Conservation (phyloP, 768 basidiomycete genomes). For the Rhodocollybia butyracea region DNA sequence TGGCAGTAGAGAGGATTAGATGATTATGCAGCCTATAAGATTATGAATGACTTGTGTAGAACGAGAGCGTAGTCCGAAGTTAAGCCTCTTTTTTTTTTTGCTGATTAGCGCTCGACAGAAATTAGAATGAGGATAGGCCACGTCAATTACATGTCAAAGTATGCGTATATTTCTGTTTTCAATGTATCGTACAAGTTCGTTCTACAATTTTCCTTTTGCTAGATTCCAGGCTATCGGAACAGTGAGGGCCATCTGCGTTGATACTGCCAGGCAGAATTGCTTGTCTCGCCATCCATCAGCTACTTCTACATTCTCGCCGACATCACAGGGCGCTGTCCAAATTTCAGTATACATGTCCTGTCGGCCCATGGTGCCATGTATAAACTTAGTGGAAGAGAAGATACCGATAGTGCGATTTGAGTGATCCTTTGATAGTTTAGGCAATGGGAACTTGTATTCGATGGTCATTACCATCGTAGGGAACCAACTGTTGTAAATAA, state of each 20-base stretch:
- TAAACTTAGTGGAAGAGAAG: slow-evolving; percentile 49
- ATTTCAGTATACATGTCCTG: slow-evolving; percentile 61
- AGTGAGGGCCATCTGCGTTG: slow-evolving; percentile 58
- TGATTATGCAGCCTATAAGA: too few species aligned
- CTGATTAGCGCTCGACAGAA: too few species aligned
- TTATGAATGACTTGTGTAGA: too few species aligned
- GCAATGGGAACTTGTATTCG: slow-evolving; percentile 63
- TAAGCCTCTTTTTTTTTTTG: too few species aligned
- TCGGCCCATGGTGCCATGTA: slow-evolving; percentile 50
- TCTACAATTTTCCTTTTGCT: neutral
- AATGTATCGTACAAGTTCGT: too few species aligned
- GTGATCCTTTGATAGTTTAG: slow-evolving; percentile 34
- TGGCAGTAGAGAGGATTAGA: too few species aligned
- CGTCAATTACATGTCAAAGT: too few species aligned
- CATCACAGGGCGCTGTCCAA: slow-evolving; percentile 61
- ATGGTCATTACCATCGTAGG: slow-evolving; percentile 60
- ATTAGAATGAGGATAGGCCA: too few species aligned
- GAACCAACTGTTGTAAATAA: slow-evolving; percentile 44
- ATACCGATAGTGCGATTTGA: slow-evolving; percentile 55
- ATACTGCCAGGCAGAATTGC: slow-evolving; percentile 60
- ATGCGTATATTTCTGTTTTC: too few species aligned
- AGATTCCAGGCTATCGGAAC: slow-evolving; percentile 25
- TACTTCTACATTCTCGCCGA: slow-evolving; percentile 39
- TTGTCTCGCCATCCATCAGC: slow-evolving; percentile 53
- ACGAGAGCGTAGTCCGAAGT: too few species aligned